These are phyloP conservation scores for Oropetium thomaeum DNA, from an alignment of 176 grass and related monocot genomes.

Conservation along the genomic window DNA sequence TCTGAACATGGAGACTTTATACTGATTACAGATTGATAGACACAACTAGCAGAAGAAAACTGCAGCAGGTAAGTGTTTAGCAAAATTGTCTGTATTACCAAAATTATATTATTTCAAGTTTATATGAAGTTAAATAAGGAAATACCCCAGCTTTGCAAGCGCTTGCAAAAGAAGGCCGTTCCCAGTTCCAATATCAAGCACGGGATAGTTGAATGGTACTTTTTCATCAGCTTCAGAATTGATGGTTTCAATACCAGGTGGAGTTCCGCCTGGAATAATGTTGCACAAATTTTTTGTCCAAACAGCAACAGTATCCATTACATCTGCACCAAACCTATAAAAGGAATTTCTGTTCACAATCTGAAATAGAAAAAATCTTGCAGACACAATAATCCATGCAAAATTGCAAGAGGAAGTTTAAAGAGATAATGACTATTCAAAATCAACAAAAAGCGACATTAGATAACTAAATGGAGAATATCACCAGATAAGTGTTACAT, in stretches of 20 bases:
- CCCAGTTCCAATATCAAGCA: slow-evolving; percentile 92
- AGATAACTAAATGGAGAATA: slow-evolving; percentile 1
- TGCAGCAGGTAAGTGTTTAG: background rate
- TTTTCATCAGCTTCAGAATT: slow-evolving; percentile 50
- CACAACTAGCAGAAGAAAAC: slow-evolving; percentile 1
- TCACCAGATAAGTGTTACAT: background rate
- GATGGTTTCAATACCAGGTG: slow-evolving; percentile 14
- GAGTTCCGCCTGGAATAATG: slow-evolving; percentile 30
- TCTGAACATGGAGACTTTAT: background rate
- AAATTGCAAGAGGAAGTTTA: background rate
- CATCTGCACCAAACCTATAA: slow-evolving; percentile 89
- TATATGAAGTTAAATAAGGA: background rate
- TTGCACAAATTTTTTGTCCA: slow-evolving; percentile 82
- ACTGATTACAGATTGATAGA: background rate
- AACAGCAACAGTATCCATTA: slow-evolving; percentile 87
- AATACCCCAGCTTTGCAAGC: slow-evolving; percentile 85
- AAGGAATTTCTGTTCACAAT: slow-evolving; percentile 9
- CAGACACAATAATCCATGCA: background rate
- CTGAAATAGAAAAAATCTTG: slow-evolving; percentile 20
- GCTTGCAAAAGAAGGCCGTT: slow-evolving; percentile 89
- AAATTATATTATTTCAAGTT: background rate
- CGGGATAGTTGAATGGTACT: slow-evolving; percentile 54
- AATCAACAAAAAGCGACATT: background rate
- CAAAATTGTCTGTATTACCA: background rate
- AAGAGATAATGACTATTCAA: slow-evolving; percentile 3